Evolutionary conservation across 2,329 filamentous ascomycete genomes (phyloP), one percentile per base, ranked within the genome.

Genomic region (Paracamarosporium sp.): DNA sequence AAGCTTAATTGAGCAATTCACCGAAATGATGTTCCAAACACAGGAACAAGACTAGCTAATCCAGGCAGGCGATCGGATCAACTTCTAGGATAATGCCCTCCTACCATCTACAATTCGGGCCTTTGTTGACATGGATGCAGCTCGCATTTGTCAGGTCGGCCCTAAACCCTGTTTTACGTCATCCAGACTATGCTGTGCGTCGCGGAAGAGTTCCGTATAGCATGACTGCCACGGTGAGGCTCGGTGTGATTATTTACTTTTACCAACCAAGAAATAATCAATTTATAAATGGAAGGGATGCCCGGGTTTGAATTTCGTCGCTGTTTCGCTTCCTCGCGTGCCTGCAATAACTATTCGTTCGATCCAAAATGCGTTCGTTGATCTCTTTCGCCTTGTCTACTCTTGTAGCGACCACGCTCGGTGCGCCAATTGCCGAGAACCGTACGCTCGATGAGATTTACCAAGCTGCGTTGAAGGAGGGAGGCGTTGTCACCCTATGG

Each of bases 381-480:
- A 20, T 40, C 17, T n/a, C 11, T 11, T 13, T 44, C 40, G 40
- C 40, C 25, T 24, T 44, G 15, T 44, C 40, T 7, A n/a, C 40
- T 44, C 25, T 44, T 13, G 40, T 12, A 44, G 22, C 40, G 12
- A 44, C 22, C n/a, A 27, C n/a, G 24, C 22, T 27, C 22, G 28
- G 28, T 35, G 44, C 50, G 41, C 31, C 43, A 31, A 20, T n/a
- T n/a, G 53, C 75, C 15, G 82, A 85, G 50, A 83, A 72, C 12
- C 78, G 82, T 20, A 78, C 78, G 1, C 61, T 85, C 1, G 81
- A 85, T 15, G 73, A 83, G 45, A 82, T 86, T 9, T 77, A 86
- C 66, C 50, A 79, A 33, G 82, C 82, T 5, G 83, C 83, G 0
- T 63, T 83, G 20, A 72, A 75, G 1, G 84, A 85, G 58, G 78